Evolutionary conservation across 257 asterid genomes (phyloP).

Genomic region (Nicotiana attenuata): DNA sequence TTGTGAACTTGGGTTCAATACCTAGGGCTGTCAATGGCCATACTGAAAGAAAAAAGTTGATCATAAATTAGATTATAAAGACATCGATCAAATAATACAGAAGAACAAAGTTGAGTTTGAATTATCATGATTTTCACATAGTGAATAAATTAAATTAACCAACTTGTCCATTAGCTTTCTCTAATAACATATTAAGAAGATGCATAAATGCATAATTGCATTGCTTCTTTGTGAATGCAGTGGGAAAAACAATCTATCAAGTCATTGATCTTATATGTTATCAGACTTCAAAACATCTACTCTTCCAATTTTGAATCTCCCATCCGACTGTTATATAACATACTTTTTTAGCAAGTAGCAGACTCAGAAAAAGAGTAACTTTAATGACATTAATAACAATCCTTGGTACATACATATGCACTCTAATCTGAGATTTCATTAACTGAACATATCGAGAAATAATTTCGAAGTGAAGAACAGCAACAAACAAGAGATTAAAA

Average conservation of each 20-base stretch:
- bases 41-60: constrained; percentile 42
- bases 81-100: not conserved
- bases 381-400: not conserved
- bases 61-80: not conserved
- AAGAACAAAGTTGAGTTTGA: not conserved
- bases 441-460: not conserved
- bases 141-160: not conserved
- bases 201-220: not conserved
- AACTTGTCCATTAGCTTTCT: not conserved
- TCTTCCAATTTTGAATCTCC: too few relatives aligned
- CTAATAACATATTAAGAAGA: not conserved
- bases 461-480: not conserved
- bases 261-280: not conserved
- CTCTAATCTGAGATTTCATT: not conserved
- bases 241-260: not conserved
- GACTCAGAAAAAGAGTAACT: not conserved
- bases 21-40: constrained; percentile 99
- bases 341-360: too few relatives aligned
- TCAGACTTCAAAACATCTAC: not conserved
- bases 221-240: not conserved
- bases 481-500: not conserved
- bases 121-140: not conserved
- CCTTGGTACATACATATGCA: too few relatives aligned
- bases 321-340: too few relatives aligned
- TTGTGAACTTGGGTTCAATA: constrained; percentile 83